phyloP scores from a whole-genome alignment of 1,284 basidiomycete species.

The Leccinum ponderosum region DNA sequence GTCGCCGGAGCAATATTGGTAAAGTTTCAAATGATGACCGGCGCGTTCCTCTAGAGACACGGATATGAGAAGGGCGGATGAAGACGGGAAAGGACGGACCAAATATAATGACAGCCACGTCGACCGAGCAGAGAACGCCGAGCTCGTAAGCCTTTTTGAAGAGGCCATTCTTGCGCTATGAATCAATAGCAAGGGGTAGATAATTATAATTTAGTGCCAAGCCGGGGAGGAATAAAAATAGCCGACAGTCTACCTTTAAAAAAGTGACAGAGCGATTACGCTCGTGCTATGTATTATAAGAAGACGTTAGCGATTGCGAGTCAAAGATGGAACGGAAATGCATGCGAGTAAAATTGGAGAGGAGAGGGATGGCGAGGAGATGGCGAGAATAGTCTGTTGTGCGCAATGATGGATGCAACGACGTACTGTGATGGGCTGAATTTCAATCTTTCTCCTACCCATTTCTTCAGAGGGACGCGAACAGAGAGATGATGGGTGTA shows the following conservation, averaged over 20 bases:
- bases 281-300: constrained; percentile 67
- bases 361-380: constrained; percentile 17
- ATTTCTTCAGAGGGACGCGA: constrained; percentile 39
- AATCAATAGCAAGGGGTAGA: constrained; percentile 26
- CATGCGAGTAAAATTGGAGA: constrained; percentile 31
- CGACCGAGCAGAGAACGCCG: constrained; percentile 67
- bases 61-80: constrained; percentile 1
- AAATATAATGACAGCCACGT: constrained; percentile 62
- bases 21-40: constrained; percentile 59
- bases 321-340: constrained; percentile 33
- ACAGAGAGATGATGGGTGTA: constrained; percentile 25
- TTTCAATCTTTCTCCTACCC: constrained; percentile 90
- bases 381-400: constrained; percentile 27
- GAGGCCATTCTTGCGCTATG: constrained; percentile 80
- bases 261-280: constrained; percentile 90
- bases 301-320: constrained; percentile 23
- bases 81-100: constrained; percentile 36
- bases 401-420: constrained; percentile 19
- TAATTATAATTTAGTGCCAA: constrained; percentile 43
- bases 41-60: constrained; percentile 47
- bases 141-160: constrained; percentile 93
- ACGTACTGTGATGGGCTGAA: constrained; percentile 80
- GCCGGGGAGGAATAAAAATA: constrained; percentile 51
- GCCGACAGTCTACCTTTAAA: constrained; percentile 66
- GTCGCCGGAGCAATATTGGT: constrained; percentile 61